Percentiles rank a stretch among this genome's conserved stretches.
Conservation (phyloP, 192 early-diverging fungal species). For the Backusella morwellensis region DNA sequence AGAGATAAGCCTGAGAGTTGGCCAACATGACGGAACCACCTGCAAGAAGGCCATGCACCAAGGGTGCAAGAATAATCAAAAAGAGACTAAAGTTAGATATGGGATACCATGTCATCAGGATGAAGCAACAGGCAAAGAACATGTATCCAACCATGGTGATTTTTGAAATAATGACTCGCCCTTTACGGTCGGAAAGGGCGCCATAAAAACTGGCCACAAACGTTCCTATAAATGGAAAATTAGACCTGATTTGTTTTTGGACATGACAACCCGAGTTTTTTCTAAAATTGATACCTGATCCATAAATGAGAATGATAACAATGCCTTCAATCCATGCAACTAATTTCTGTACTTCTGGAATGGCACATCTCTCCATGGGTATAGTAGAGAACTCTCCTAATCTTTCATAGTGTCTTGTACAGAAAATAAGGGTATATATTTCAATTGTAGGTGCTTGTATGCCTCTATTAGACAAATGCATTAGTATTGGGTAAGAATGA, state of each 20-base stretch:
- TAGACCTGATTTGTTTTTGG: neutral
- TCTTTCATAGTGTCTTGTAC: neutral
- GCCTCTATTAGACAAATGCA: neutral
- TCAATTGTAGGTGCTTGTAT: neutral
- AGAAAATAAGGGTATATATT: neutral
- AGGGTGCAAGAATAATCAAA: conserved; percentile 23
- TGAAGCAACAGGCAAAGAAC: neutral
- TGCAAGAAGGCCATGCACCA: conserved; percentile 23
- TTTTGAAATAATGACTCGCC: conserved; percentile 16
- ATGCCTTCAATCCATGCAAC: neutral
- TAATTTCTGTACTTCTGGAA: neutral
- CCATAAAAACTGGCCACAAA: conserved; percentile 28
- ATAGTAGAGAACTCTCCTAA: neutral
- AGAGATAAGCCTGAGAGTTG: conserved; percentile 31
- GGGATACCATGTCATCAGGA: conserved; percentile 7
- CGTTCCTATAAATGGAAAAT: conserved; percentile 5
- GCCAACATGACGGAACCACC: conserved; percentile 21
- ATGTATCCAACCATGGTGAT: conserved; percentile 21
- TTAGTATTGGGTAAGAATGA: neutral
- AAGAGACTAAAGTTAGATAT: conserved; percentile 11
- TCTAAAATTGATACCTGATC: neutral
- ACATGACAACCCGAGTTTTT: neutral
- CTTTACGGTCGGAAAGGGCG: conserved; percentile 28
- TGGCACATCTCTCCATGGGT: neutral
- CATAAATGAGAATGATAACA: neutral